Conservation (phyloP, 2,329 filamentous ascomycete species). For the Apiospora malaysiana region DNA sequence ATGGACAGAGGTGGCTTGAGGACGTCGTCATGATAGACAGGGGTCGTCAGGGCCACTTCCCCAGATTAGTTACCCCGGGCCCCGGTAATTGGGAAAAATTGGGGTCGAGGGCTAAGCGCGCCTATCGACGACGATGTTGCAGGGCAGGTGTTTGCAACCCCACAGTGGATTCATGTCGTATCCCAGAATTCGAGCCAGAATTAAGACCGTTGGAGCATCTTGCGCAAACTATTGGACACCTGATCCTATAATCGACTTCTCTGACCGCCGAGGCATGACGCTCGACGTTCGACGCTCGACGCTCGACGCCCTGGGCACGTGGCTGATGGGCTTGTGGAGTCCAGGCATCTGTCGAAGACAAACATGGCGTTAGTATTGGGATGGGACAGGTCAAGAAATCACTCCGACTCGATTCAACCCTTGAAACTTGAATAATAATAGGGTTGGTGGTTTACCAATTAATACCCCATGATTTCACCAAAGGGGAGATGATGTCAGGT, state of each 20-base stretch:
- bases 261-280: background rate
- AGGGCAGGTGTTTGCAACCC: background rate
- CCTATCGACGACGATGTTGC: background rate
- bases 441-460: background rate
- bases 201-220: background rate
- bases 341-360: background rate
- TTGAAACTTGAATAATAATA: background rate
- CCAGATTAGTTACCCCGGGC: conserved; percentile 8
- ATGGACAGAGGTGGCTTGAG: background rate
- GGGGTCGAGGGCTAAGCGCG: background rate
- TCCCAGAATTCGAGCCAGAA: background rate
- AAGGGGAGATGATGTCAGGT: too few species aligned
- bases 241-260: background rate
- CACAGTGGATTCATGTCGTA: conserved; percentile 6
- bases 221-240: background rate
- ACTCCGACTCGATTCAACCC: background rate
- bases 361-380: background rate
- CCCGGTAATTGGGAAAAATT: background rate
- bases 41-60: background rate
- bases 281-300: too few species aligned
- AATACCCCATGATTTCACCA: background rate
- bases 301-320: background rate
- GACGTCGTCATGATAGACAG: background rate
- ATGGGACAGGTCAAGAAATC: background rate
- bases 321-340: background rate